Percentiles rank a stretch among this genome's conserved stretches.
These are phyloP conservation scores for Fusarium poae DNA, from an alignment of 2,329 filamentous ascomycete genomes.

Conservation along the genomic window DNA sequence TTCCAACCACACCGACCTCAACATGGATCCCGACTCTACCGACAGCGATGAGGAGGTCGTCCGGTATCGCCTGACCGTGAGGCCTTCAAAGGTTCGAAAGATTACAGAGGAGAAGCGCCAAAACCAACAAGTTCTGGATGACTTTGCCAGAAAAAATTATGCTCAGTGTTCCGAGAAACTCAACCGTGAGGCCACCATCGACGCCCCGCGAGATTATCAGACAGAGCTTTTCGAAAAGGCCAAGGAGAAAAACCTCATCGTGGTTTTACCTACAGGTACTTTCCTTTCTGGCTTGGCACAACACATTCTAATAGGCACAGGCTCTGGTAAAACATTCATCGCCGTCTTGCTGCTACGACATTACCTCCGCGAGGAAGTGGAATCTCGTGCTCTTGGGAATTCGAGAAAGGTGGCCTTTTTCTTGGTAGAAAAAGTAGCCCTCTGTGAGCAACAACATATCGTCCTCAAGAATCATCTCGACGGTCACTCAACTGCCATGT, in stretches of 20 bases:
- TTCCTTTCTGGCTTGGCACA: not conserved
- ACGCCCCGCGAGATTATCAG: conserved; percentile 78
- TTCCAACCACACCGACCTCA: not conserved
- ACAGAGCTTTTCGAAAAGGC: conserved; percentile 90
- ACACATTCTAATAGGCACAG: conserved; percentile 55
- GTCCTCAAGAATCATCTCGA: conserved; percentile 82
- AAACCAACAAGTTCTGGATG: conserved; percentile 65
- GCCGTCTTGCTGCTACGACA: conserved; percentile 86
- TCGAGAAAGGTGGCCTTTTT: conserved; percentile 82
- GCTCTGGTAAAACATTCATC: conserved; percentile 96
- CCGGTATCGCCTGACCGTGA: conserved; percentile 49
- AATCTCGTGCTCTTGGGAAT: conserved; percentile 72
- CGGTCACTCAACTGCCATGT: conserved; percentile 77
- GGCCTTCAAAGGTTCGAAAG: conserved; percentile 53
- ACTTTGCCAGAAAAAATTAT: conserved; percentile 55
- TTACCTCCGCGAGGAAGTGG: conserved; percentile 81
- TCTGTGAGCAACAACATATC: conserved; percentile 90
- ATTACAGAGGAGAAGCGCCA: conserved; percentile 62
- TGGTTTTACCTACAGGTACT: conserved; percentile 89
- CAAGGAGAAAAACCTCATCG: conserved; percentile 87
- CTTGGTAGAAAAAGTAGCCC: conserved; percentile 87
- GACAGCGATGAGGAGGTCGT: conserved; percentile 48
- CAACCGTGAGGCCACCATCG: no score
- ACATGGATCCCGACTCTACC: conserved; percentile 24
- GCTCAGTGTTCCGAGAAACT: conserved; percentile 49